Base-by-base conservation (phyloP, 352 stramenopile species). In the Pythium phragmiticola region DNA sequence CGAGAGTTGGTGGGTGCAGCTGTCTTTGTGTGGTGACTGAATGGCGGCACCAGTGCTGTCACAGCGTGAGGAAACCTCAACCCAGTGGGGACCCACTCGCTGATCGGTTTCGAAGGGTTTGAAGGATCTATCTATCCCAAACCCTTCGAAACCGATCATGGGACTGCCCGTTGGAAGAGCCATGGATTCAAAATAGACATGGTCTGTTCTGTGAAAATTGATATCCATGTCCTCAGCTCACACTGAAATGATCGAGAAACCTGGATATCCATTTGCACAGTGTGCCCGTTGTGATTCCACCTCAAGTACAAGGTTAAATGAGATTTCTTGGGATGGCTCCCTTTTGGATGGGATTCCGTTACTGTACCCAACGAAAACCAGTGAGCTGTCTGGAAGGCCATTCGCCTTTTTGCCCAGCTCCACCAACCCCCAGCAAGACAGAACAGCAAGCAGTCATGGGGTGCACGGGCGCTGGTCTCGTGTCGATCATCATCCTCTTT, bases 401-500 rank as follows among this genome's bases (percentile, higher is more conserved):
- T 63, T 68, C 54, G 61, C 30, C 45, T 59, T 68, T 68, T 63
- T 46, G 39, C 39, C 17, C 39, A 4, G 13, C 39, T 54, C 52
- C 60, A 48, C 23, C 51, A 43, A 55, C 49, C 50, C 34, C 21
- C 9, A 5, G 53, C 51, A 30, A n/a, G 16, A 59, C 17, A 42
- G 12, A n/a, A 30, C 43, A 48, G 3, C 42, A 36, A 61, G 28
- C 23, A 42, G 62, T 23, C 45, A 89, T 90, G 81, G 77, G 54
- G 17, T 90, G 77, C 65, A 78, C 71, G 8, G 79, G 81, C 12
- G 65, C 78, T 0, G 81, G 81, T 5, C 68, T 86, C 56, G 52
- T 86, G 13, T 80, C 77, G 34, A 79, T 88, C 68, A 66, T 86
- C 60, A 71, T 88, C 53, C 72, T 88, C 56, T 78, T 83, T 45